phyloP scores from a whole-genome alignment of 257 asterid species.

The Avicennia marina region DNA sequence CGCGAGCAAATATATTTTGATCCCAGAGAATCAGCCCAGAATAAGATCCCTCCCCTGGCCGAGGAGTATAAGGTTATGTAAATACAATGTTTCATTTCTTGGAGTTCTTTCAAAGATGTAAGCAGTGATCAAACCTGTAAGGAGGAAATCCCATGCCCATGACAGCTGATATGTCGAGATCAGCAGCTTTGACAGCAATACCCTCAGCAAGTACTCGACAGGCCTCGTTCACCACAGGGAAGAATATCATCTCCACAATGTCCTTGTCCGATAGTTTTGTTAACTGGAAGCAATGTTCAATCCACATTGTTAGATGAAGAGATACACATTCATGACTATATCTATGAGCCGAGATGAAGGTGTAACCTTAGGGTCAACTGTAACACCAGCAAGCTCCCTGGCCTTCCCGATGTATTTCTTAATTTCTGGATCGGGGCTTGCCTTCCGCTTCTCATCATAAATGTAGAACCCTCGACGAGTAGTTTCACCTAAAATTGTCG shows the following conservation, averaged over 20 bases:
- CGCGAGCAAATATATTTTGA: slow-evolving; percentile 80
- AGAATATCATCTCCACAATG: slow-evolving; percentile 86
- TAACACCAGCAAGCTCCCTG: slow-evolving; percentile 70
- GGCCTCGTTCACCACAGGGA: slow-evolving; percentile 95
- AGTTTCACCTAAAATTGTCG: slow-evolving; percentile 83
- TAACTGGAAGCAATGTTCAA: slow-evolving; percentile 38
- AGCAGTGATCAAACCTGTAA: slow-evolving; percentile 51
- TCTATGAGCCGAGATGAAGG: slow-evolving; percentile 3
- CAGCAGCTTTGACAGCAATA: slow-evolving; percentile 85
- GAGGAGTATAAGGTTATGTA: background rate
- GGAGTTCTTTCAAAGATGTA: background rate
- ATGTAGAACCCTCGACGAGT: slow-evolving; percentile 71
- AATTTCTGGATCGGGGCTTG: slow-evolving; percentile 87
- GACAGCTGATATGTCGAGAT: slow-evolving; percentile 85
- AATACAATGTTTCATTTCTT: background rate
- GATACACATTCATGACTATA: background rate
- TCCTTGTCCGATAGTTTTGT: slow-evolving; percentile 69
- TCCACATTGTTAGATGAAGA: background rate
- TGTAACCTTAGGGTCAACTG: slow-evolving; percentile 75
- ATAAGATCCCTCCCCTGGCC: slow-evolving; percentile 82
- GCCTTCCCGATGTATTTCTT: slow-evolving; percentile 74
- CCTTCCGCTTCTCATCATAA: slow-evolving; percentile 77
- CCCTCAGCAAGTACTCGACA: slow-evolving; percentile 92
- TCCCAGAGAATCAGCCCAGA: slow-evolving; percentile 92
- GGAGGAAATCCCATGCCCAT: slow-evolving; percentile 99